These are phyloP conservation scores for Erysimum cheiranthoides DNA, from an alignment of 345 rosid genomes.

Conservation along the genomic window DNA sequence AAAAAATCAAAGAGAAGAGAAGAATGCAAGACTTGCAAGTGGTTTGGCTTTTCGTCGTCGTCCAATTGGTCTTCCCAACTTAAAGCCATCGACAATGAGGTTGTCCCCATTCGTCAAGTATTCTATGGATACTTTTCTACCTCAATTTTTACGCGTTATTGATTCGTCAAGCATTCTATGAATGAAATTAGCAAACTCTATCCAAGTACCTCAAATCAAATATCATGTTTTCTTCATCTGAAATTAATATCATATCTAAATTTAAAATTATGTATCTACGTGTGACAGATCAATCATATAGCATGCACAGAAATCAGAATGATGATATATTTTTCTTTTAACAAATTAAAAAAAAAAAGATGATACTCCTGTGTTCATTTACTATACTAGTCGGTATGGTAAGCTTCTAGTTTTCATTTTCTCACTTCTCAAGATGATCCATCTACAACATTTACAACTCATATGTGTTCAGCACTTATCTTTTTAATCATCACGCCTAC, in stretches of 20 bases:
- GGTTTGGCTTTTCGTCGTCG: background rate
- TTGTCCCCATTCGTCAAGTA: constrained; percentile 11
- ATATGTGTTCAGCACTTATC: constrained; percentile 2
- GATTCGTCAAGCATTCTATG: no score
- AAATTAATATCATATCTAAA: background rate
- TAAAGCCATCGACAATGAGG: constrained; percentile 15
- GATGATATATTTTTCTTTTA: background rate
- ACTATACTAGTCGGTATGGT: background rate
- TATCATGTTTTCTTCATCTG: background rate
- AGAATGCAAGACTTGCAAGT: no score
- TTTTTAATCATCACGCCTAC: background rate
- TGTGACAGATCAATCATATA: background rate
- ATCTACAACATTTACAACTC: constrained; percentile 4
- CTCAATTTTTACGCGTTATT: constrained; percentile 8
- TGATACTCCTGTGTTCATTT: no score
- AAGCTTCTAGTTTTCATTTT: background rate
- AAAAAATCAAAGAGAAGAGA: no score
- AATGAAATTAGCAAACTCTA: no score
- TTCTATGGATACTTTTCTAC: constrained; percentile 21
- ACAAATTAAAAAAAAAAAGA: no score
- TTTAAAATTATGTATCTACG: background rate
- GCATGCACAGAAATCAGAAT: background rate
- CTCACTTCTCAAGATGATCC: constrained; percentile 11
- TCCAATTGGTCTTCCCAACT: constrained; percentile 14
- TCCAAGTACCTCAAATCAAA: background rate